Base-by-base conservation (phyloP, 441 rosid species). In the Gossypium lobatum region DNA sequence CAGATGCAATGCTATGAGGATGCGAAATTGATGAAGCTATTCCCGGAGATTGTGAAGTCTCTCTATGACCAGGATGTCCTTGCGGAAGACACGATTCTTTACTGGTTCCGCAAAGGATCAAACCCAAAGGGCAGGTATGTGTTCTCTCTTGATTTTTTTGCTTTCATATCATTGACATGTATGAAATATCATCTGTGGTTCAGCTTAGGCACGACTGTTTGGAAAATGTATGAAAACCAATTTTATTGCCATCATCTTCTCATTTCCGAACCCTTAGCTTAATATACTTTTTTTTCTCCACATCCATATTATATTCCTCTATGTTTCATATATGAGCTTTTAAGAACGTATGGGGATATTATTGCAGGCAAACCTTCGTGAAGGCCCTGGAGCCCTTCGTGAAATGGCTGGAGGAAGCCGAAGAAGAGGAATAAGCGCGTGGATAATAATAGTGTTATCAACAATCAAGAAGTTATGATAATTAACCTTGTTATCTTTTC, bases 1-100 rank as follows among this genome's bases (percentile, higher is more conserved):
- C 99, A 95, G 83, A 86, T 92, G 94, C 99, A 95, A 77, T 95
- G 96, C 82, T 93, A 95, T 14, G 99, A 93, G 83, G 99, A 95
- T 81, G 89, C 97, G 17, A 95, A 95, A 85, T 87, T 95, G 80
- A 91, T 93, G 99, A 95, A 93, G 81, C 85, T 93, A 58, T 95
- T 93, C 74, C 99, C 97, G 6, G 98, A 95, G 79, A 89, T 91
- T 63, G 92, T 91, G 74, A 88, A 94, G 76, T 83, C 94, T 48
- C 95, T 95, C 59, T 95, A 95, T 73, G 95, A 93, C 4, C 89
- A 90, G 42, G 98, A 95, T 81, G 97, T 95, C 23, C 99, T 95
- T 52, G 98, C 91, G 2, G 99, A 95, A 77, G 97, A 93, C 84
- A 95, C 98, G 69, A 85, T 95, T 81, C 90, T 90, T 75, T 79